Evolutionary conservation across 768 basidiomycete genomes (phyloP).

Genomic region (Tylopilus subfusipes): DNA sequence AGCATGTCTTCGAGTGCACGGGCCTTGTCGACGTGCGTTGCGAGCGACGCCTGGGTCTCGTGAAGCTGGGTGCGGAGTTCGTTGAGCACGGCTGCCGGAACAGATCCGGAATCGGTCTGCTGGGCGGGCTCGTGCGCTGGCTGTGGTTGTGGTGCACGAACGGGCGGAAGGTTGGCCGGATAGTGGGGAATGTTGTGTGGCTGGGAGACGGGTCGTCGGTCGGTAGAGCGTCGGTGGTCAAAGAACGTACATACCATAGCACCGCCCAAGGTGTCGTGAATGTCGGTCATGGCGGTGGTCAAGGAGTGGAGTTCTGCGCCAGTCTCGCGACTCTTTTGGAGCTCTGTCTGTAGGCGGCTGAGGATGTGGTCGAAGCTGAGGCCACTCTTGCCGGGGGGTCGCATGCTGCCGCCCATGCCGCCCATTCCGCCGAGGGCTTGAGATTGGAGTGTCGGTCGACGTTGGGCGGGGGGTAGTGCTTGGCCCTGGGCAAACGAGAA

Average conservation of each 20-base stretch:
- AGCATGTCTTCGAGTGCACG: constrained; percentile 78
- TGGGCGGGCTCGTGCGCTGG: constrained; percentile 24
- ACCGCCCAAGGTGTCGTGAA: constrained; percentile 88
- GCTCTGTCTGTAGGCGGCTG: constrained; percentile 82
- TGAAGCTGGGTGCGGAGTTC: constrained; percentile 80
- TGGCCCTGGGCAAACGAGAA: constrained; percentile 44
- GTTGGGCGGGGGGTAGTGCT: constrained; percentile 38
- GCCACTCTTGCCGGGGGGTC: constrained; percentile 77
- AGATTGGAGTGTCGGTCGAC: constrained; percentile 55
- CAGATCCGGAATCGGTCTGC: constrained; percentile 26
- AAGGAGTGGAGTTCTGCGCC: constrained; percentile 80
- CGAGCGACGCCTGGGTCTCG: constrained; percentile 78
- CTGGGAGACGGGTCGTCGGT: constrained; percentile 35
- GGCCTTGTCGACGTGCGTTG: constrained; percentile 78
- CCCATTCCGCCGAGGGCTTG: constrained; percentile 70
- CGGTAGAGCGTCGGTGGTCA: neutral
- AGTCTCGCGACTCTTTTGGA: constrained; percentile 95
- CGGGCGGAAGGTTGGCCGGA: constrained; percentile 63
- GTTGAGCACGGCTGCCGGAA: constrained; percentile 34
- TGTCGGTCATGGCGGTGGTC: constrained; percentile 79
- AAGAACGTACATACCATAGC: constrained; percentile 52
- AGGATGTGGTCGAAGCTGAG: constrained; percentile 92
- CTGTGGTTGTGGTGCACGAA: constrained; percentile 42
- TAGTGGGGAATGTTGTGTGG: constrained; percentile 60
- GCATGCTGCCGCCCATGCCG: constrained; percentile 69